Conservation (phyloP, 352 stramenopile species). For the Pythium insidiosum region DNA sequence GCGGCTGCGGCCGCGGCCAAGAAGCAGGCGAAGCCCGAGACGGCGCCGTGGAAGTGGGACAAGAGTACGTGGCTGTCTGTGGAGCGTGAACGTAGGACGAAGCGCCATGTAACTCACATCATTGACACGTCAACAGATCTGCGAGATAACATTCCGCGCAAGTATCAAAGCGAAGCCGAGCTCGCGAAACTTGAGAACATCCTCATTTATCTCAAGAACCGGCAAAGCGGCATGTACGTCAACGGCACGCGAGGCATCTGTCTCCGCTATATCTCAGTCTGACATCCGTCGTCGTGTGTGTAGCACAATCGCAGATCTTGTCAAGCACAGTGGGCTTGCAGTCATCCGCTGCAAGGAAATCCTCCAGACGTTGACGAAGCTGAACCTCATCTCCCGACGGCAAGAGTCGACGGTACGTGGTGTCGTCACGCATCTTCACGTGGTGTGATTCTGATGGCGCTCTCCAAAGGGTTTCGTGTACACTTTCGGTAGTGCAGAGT, state of each 20-base stretch:
- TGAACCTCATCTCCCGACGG: constrained; percentile 68
- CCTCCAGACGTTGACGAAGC: constrained; percentile 81
- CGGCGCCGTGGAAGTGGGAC: constrained; percentile 69
- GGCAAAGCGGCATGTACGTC: constrained; percentile 69
- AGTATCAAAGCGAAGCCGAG: constrained; percentile 73
- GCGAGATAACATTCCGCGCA: constrained; percentile 69
- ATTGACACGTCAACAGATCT: constrained; percentile 28
- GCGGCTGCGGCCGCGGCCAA: constrained; percentile 6
- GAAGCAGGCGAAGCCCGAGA: constrained; percentile 21
- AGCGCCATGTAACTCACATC: constrained; percentile 1
- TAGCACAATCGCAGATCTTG: constrained; percentile 76
- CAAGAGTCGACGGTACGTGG: constrained; percentile 57
- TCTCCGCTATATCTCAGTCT: no score
- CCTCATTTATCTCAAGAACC: constrained; percentile 81
- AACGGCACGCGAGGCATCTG: no score
- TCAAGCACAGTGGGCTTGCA: constrained; percentile 66
- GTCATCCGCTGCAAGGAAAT: constrained; percentile 87
- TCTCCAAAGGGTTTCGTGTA: constrained; percentile 68
- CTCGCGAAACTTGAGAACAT: constrained; percentile 85
- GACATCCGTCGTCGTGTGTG: background rate
- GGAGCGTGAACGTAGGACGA: background rate
- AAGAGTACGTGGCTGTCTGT: constrained; percentile 34
- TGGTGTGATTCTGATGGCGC: no score
- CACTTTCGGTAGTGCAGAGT: constrained; percentile 29
- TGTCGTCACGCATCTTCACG: background rate